These are phyloP conservation scores for Fusarium compactum DNA, from an alignment of 2,329 filamentous ascomycete species.

Conservation along the genomic window DNA sequence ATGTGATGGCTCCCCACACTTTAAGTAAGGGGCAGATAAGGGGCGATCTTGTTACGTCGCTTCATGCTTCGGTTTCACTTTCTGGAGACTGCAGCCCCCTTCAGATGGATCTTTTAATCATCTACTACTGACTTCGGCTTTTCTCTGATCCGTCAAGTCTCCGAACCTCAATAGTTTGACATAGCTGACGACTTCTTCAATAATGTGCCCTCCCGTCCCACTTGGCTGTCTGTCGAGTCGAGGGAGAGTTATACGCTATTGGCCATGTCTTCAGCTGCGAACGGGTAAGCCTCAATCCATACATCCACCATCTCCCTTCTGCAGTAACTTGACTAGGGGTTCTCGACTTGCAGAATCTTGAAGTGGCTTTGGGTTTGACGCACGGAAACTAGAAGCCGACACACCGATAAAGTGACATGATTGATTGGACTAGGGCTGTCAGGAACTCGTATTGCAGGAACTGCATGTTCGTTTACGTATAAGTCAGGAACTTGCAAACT, in stretches of 20 bases:
- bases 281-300: constrained; percentile 30
- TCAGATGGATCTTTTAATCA: constrained; percentile 13
- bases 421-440: constrained; percentile 31
- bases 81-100: constrained; percentile 21
- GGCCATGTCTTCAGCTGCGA: constrained; percentile 34
- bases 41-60: constrained; percentile 40
- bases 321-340: constrained; percentile 21
- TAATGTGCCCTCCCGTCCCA: constrained; percentile 23
- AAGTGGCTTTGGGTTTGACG: constrained; percentile 14
- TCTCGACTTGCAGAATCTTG: constrained; percentile 17
- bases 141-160: constrained; percentile 3
- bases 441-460: constrained; percentile 25
- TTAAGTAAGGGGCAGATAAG: constrained; percentile 40
- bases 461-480: constrained; percentile 12
- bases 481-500: constrained; percentile 3
- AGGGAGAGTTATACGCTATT: constrained; percentile 37
- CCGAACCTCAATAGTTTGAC: constrained; percentile 11
- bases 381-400: constrained; percentile 12
- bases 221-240: constrained; percentile 13
- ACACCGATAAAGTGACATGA: constrained; percentile 24
- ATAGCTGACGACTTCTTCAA: constrained; percentile 23
- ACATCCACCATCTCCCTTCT: neutral
- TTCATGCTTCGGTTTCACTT: constrained; percentile 39
- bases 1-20: constrained; percentile 35
- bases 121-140: neutral